Evolutionary conservation across 192 early-diverging fungal genomes (phyloP).

Genomic region (Coemansia sp.): DNA sequence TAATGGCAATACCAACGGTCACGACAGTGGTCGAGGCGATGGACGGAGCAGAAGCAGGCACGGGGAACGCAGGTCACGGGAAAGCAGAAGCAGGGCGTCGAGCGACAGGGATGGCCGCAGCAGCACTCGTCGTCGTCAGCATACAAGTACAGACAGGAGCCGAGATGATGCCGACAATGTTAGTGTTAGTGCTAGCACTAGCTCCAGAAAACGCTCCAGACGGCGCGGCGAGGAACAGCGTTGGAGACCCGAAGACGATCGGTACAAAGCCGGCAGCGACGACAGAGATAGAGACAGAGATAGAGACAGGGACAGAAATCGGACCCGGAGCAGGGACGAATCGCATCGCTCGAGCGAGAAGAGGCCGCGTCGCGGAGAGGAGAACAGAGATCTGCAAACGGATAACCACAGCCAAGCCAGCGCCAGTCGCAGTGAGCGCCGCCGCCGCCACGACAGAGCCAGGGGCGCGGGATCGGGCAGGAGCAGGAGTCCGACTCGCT

Average conservation of each 20-base stretch:
- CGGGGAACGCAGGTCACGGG: background rate
- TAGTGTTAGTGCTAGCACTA: background rate
- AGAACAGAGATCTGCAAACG: conserved; percentile 9
- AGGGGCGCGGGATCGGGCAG: conserved; percentile 5
- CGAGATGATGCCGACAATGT: conserved; percentile 4
- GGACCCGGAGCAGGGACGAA: conserved; percentile 5
- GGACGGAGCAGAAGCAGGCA: conserved; percentile 10
- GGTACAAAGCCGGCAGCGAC: background rate
- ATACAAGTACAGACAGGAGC: background rate
- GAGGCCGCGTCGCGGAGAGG: conserved; percentile 6
- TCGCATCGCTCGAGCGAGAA: conserved; percentile 6
- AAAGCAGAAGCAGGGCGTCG: background rate
- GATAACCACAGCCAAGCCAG: conserved; percentile 10
- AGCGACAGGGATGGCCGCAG: conserved; percentile 2
- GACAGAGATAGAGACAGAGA: background rate
- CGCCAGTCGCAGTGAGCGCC: background rate
- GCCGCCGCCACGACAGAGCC: background rate
- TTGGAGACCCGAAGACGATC: background rate
- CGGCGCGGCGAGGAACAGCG: conserved; percentile 8
- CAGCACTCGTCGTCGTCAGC: background rate
- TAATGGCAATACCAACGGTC: background rate
- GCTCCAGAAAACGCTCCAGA: conserved; percentile 1
- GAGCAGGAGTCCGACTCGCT: conserved; percentile 34
- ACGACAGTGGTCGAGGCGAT: background rate
- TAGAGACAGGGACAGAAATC: conserved; percentile 3